Conservation (phyloP, 164 flowering plant species). For the Umbilicus rupestris region DNA sequence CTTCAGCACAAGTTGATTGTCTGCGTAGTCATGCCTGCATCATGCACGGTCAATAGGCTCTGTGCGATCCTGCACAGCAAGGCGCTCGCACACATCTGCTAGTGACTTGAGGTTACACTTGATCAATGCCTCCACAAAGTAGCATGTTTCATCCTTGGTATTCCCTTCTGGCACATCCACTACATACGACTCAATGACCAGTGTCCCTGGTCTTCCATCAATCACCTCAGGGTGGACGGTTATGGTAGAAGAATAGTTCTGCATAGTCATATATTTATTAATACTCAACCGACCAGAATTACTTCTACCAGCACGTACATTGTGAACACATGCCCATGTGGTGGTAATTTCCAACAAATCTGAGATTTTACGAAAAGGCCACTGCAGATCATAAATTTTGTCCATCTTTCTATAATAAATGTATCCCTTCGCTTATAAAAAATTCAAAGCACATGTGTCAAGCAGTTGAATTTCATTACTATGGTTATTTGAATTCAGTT, state of each 20-base stretch:
- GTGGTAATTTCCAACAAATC: neutral
- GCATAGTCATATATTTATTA: slow-evolving; percentile 2
- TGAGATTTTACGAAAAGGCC: neutral
- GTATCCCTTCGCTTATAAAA: neutral
- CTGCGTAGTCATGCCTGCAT: neutral
- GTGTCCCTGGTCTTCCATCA: slow-evolving; percentile 20
- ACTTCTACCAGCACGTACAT: neutral
- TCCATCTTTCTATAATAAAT: neutral
- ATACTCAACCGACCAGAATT: neutral
- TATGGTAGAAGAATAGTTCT: slow-evolving; percentile 20
- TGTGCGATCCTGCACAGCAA: slow-evolving; percentile 17
- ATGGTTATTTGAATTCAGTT: neutral
- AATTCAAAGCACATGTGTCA: neutral
- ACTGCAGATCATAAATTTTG: neutral
- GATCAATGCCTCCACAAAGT: slow-evolving; percentile 19
- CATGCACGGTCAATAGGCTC: slow-evolving; percentile 14
- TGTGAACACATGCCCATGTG: neutral
- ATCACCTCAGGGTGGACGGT: slow-evolving; percentile 20
- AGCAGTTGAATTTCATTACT: neutral
- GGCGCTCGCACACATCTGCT: slow-evolving; percentile 18
- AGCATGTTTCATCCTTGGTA: slow-evolving; percentile 24
- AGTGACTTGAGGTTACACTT: slow-evolving; percentile 18
- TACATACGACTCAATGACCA: slow-evolving; percentile 24
- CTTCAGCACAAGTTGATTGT: neutral
- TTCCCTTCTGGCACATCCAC: slow-evolving; percentile 26